Conservation (phyloP, 202 grass and related monocot genomes). For the Schoenoplectus triqueter region DNA sequence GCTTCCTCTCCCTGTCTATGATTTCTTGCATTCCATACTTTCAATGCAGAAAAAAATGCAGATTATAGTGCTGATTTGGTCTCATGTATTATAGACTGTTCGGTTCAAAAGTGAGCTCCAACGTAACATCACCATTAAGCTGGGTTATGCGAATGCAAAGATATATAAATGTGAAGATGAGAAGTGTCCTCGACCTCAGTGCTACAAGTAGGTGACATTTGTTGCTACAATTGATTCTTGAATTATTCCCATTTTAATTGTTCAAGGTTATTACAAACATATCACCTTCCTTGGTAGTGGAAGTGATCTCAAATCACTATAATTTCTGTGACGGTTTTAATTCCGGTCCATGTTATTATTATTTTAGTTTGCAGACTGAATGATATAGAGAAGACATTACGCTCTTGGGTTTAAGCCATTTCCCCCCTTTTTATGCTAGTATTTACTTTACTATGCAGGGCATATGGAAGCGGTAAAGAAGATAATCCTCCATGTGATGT, state of each 20-base stretch:
- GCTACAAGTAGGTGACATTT: conserved; percentile 77
- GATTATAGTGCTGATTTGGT: conserved; percentile 7
- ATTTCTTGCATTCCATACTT: neutral
- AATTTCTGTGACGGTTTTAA: neutral
- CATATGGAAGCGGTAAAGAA: conserved; percentile 98
- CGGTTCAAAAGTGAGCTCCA: conserved; percentile 97
- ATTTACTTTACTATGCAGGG: conserved; percentile 51
- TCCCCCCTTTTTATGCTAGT: conserved; percentile 10
- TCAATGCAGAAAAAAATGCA: neutral
- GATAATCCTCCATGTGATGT: conserved; percentile 85
- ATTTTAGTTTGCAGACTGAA: neutral
- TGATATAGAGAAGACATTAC: neutral
- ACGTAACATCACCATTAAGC: conserved; percentile 97
- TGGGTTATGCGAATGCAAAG: conserved; percentile 99
- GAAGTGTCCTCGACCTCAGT: conserved; percentile 77
- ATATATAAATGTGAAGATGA: conserved; percentile 97
- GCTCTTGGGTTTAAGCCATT: conserved; percentile 6
- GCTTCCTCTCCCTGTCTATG: neutral
- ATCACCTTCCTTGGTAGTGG: neutral
- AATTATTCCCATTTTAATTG: neutral
- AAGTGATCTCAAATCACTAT: neutral
- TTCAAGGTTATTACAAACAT: neutral
- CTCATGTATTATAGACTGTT: conserved; percentile 67
- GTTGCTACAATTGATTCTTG: conserved; percentile 3
- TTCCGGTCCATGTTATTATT: neutral